Percentiles rank a stretch among this genome's conserved stretches.
Conservation (phyloP, 2,329 filamentous ascomycete species). For the Cercospora zeina region DNA sequence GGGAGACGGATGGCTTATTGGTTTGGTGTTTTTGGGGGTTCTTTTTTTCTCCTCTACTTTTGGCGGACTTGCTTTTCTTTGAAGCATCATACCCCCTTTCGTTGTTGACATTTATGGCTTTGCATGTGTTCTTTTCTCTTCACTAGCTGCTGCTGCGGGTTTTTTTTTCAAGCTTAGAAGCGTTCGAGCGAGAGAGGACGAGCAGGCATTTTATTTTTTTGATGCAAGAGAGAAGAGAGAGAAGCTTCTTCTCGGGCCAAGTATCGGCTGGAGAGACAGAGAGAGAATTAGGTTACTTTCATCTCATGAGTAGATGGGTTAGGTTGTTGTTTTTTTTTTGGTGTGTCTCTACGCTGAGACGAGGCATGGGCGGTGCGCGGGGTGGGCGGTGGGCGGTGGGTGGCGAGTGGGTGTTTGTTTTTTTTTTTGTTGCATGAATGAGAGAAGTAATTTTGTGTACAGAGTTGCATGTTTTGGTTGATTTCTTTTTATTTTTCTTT, state of each 20-base stretch:
- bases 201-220: background rate
- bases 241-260: too few species aligned
- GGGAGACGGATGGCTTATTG: background rate
- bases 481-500: too few species aligned
- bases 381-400: too few species aligned
- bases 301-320: background rate
- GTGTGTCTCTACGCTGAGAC: background rate
- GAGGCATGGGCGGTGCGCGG: background rate
- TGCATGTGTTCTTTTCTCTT: constrained; percentile 1
- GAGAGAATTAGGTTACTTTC: background rate
- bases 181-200: constrained; percentile 24
- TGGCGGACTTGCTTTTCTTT: background rate
- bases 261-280: too few species aligned
- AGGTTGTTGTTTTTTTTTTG: too few species aligned
- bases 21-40: constrained; percentile 3
- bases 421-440: background rate
- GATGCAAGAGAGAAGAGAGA: background rate
- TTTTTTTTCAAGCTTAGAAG: constrained; percentile 10
- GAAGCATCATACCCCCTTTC: constrained; percentile 29
- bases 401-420: background rate
- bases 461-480: too few species aligned
- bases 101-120: constrained; percentile 6
- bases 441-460: too few species aligned
- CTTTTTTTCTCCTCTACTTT: background rate
- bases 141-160: background rate